These are phyloP conservation scores for Penicillium verhagenii DNA, from an alignment of 495 filamentous ascomycete species.

Conservation along the genomic window DNA sequence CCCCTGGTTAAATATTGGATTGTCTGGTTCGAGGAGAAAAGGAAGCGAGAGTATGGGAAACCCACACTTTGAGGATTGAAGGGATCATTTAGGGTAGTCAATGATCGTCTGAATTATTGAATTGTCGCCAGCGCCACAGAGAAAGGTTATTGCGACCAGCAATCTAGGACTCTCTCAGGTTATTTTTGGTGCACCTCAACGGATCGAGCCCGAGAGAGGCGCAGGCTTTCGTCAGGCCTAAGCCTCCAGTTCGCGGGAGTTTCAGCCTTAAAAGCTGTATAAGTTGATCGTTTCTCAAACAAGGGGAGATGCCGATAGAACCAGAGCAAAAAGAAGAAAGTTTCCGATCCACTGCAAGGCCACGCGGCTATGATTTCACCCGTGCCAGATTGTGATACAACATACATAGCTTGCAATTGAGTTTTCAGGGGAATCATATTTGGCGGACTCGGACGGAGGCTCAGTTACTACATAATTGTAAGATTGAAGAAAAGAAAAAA, in stretches of 20 bases:
- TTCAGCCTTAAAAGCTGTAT: conserved; percentile 27
- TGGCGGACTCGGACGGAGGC: not conserved
- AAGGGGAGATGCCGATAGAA: conserved; percentile 1
- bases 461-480: too few relatives aligned
- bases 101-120: conserved; percentile 4
- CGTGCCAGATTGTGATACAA: not conserved
- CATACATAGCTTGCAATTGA: not conserved
- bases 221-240: conserved; percentile 13
- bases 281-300: conserved; percentile 16
- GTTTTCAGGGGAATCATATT: not conserved
- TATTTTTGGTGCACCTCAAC: conserved; percentile 2
- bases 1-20: too few relatives aligned
- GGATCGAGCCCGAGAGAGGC: conserved; percentile 8
- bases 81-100: not conserved
- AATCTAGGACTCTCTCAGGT: not conserved
- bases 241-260: conserved; percentile 17
- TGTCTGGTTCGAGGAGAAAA: not conserved
- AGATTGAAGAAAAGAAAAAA: not conserved
- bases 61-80: not conserved
- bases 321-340: conserved; percentile 3
- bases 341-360: conserved; percentile 16
- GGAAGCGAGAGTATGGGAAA: not conserved
- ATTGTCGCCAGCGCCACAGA: not conserved
- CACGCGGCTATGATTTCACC: conserved; percentile 15
- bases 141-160: not conserved